Conservation (phyloP, 257 asterid genomes). For the Nicotiana benthamiana region DNA sequence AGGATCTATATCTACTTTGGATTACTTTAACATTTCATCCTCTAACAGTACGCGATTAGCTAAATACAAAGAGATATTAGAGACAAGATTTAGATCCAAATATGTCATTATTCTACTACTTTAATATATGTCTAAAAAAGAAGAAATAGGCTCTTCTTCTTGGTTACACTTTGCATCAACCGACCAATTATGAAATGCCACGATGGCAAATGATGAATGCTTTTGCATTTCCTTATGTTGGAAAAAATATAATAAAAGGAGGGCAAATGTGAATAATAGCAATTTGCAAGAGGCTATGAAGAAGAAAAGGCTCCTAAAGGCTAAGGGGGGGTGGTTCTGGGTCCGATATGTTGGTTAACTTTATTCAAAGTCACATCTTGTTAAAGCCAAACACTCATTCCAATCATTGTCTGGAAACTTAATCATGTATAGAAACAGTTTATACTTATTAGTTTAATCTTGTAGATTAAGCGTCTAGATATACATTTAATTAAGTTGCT, state of each 20-base stretch:
- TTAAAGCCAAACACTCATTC: conserved; percentile 1
- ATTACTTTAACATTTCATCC: not conserved
- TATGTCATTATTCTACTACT: not conserved
- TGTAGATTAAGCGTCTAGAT: conserved; percentile 2
- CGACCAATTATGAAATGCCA: conserved; percentile 17
- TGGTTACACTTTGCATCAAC: conserved; percentile 16
- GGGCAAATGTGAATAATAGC: conserved; percentile 7
- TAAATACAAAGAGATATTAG: not conserved
- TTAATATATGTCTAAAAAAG: not conserved
- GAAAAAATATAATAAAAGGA: not conserved
- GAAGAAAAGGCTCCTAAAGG: not conserved
- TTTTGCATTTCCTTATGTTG: conserved; percentile 10
- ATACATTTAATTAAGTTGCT: not conserved
- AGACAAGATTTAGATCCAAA: conserved; percentile 17
- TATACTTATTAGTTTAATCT: conserved; percentile 2
- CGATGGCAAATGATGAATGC: conserved; percentile 9
- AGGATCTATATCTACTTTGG: not conserved
- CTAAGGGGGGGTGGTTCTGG: conserved; percentile 2
- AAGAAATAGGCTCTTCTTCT: conserved; percentile 19
- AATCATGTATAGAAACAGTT: not conserved
- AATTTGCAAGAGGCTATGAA: conserved; percentile 16
- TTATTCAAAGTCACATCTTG: not conserved
- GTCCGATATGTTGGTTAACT: conserved; percentile 28
- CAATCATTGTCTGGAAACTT: conserved; percentile 11
- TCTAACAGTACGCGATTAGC: not conserved